phyloP scores from a whole-genome alignment of 768 basidiomycete species.

The Coprinopsis sp. region DNA sequence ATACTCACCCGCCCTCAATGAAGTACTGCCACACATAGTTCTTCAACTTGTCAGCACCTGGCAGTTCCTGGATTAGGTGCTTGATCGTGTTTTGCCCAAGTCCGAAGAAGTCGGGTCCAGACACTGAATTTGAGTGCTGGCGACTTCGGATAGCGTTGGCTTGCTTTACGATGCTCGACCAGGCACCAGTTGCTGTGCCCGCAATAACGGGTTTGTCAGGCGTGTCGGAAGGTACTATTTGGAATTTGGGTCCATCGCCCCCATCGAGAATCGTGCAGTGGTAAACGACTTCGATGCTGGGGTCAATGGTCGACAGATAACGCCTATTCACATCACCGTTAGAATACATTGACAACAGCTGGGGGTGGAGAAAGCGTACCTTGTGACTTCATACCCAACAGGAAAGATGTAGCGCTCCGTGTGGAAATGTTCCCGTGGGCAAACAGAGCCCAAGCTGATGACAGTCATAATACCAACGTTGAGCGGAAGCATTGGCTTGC shows the following conservation, averaged over 20 bases:
- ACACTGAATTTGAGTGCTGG: constrained; percentile 83
- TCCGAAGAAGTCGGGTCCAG: constrained; percentile 86
- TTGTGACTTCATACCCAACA: constrained; percentile 77
- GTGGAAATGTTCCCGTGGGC: constrained; percentile 80
- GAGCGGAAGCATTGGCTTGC: constrained; percentile 68
- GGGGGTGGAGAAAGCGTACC: constrained; percentile 37
- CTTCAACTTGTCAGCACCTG: constrained; percentile 61
- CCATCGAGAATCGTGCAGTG: constrained; percentile 82
- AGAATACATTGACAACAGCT: constrained; percentile 5
- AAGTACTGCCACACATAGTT: constrained; percentile 89
- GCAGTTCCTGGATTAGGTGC: constrained; percentile 83
- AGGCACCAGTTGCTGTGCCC: constrained; percentile 85
- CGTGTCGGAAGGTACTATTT: constrained; percentile 71
- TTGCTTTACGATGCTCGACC: constrained; percentile 78
- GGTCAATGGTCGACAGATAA: constrained; percentile 74
- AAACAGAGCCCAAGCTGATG: constrained; percentile 66
- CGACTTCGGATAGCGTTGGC: constrained; percentile 78
- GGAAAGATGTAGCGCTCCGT: constrained; percentile 89
- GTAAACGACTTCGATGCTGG: constrained; percentile 64
- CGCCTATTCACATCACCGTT: constrained; percentile 40
- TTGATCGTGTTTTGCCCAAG: constrained; percentile 86
- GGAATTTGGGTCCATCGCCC: constrained; percentile 81
- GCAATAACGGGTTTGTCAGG: constrained; percentile 71
- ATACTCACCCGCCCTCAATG: constrained; percentile 76
- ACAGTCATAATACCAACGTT: constrained; percentile 89